A percentile compares a stretch with the other conserved stretches of the same genome.
Conservation (phyloP, 192 early-diverging fungal species). For the Linnemannia hyalina region DNA sequence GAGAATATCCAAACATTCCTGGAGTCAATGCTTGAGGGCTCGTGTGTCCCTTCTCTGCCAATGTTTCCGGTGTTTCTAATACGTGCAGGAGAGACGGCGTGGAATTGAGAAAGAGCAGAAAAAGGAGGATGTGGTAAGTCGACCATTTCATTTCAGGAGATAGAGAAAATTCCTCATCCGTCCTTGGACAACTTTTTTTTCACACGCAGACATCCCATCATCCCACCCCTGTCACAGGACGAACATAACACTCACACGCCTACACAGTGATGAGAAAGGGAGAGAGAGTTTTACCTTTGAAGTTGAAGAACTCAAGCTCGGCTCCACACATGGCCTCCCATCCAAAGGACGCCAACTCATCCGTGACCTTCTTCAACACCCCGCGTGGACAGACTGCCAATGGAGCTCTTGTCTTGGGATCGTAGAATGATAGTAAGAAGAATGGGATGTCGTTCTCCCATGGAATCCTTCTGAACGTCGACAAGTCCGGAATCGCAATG, state of each 20-base stretch:
- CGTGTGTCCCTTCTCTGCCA: conserved; percentile 72
- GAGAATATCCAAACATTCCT: conserved; percentile 88
- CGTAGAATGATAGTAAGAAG: conserved; percentile 76
- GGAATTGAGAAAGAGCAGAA: neutral
- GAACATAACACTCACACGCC: neutral
- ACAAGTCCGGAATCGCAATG: conserved; percentile 73
- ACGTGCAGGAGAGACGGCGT: neutral
- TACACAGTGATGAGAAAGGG: too few relatives aligned
- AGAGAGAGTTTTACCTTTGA: conserved; percentile 68
- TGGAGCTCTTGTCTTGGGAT: conserved; percentile 69
- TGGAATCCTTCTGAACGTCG: conserved; percentile 76
- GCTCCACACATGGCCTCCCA: conserved; percentile 69
- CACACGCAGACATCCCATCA: neutral
- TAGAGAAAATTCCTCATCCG: neutral
- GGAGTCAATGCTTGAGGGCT: conserved; percentile 71
- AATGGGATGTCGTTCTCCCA: conserved; percentile 82
- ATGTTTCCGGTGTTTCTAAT: conserved; percentile 77
- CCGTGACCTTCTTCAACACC: conserved; percentile 64
- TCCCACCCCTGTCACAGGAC: neutral
- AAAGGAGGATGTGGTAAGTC: neutral
- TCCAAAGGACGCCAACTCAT: conserved; percentile 71
- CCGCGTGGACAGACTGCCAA: conserved; percentile 75
- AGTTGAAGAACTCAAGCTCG: conserved; percentile 86
- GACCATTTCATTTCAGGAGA: neutral
- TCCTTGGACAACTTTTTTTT: neutral